Base-by-base conservation (phyloP, 140 eudicot species). In the Oenanthe javanica region DNA sequence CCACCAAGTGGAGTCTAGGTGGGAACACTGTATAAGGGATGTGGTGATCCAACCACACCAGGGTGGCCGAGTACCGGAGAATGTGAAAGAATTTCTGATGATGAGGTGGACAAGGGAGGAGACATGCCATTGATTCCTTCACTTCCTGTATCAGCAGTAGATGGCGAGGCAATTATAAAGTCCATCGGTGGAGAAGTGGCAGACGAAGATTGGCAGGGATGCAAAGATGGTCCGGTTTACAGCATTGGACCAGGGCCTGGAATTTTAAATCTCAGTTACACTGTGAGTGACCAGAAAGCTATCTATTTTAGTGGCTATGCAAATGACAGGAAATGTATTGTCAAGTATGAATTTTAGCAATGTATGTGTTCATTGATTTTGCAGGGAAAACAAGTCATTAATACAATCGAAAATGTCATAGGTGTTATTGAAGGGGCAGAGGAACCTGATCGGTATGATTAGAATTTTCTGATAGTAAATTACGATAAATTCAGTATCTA, bases 1-100 rank as follows among this genome's bases (percentile, higher is more conserved):
- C 97, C 98, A n/a, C 97, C 97, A 9, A 89, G 92, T 80, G 98
- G 97, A 9, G 93, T 93, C 16, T 97, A 93, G 89, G 96, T 93
- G 81, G 98, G 96, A 31, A 9, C 97, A 9, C 91, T 93, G 76
- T 93, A 81, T 63, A 89, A 79, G 23, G 95, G 95, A 64, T 84
- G 74, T 0, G 98, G 97, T 27, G 98, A 93, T 79, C 98, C 98
- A 1, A 84, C 97, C 5, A 93, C 98, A 0, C 97, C 98, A 0
- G 98, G 96, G 45, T 93, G 98, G 98, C 79, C 97, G 6, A 91
- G 98, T 77, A 75, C 79, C 4, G 84, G 78, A 12, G 93, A 82
- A 61, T 89, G 98, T 79, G 96, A 93, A 86, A 91, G 98, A 80
- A 71, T 89, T 52, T 75, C 95, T 0, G 79, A 84, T 19, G 90